Evolutionary conservation across 805 yeast species (phyloP).

Genomic region (Sugiyamaella qingdaonensis): DNA sequence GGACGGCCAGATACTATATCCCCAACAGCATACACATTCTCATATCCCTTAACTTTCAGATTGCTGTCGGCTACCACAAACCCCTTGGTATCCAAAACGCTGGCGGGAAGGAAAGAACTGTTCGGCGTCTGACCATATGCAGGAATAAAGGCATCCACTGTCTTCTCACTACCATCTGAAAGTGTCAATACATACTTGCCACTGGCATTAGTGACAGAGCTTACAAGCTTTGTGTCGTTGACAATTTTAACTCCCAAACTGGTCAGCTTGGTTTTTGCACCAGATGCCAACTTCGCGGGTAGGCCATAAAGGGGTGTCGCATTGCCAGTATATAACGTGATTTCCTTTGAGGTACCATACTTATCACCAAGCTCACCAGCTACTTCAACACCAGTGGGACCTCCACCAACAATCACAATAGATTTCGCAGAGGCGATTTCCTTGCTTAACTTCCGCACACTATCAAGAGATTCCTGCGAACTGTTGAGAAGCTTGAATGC

Average conservation of each 20-base stretch:
- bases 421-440: slow-evolving; percentile 35
- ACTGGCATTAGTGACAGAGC: slow-evolving; percentile 5
- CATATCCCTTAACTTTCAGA: slow-evolving; percentile 15
- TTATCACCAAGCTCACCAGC: slow-evolving; percentile 44
- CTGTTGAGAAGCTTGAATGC: slow-evolving; percentile 16
- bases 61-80: slow-evolving; percentile 16
- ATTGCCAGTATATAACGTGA: slow-evolving; percentile 27
- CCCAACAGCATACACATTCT: slow-evolving; percentile 19
- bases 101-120: slow-evolving; percentile 13
- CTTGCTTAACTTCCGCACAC: slow-evolving; percentile 8
- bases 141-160: slow-evolving; percentile 19
- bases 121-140: slow-evolving; percentile 20
- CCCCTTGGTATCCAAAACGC: slow-evolving; percentile 15
- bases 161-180: slow-evolving; percentile 16
- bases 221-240: slow-evolving; percentile 8
- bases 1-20: slow-evolving; percentile 16
- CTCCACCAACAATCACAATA: slow-evolving; percentile 49
- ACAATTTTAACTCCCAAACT: slow-evolving; percentile 21
- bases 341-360: slow-evolving; percentile 33
- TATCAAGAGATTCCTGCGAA: slow-evolving; percentile 9
- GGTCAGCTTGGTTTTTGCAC: slow-evolving; percentile 16
- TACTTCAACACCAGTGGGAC: slow-evolving; percentile 49
- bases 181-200: slow-evolving; percentile 13
- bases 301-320: slow-evolving; percentile 1
- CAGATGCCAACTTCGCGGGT: slow-evolving; percentile 13